Base-by-base conservation (phyloP, 129 eudicot species). In the Chrysanthemum lavandulifolium region DNA sequence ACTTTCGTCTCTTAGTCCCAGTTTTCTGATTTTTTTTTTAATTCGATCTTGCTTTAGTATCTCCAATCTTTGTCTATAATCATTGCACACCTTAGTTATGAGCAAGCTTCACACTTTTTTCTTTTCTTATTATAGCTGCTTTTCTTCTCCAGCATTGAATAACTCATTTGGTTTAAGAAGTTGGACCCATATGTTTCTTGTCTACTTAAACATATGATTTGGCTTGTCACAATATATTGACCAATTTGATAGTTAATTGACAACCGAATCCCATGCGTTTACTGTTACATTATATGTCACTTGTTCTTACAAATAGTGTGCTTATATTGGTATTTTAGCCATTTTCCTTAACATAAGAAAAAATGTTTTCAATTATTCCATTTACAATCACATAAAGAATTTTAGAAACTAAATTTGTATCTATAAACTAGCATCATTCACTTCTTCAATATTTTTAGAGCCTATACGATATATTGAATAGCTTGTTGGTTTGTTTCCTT, bases 181-280 rank as follows among this genome's bases (percentile, higher is more conserved):
- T 25, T 68, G 73, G 73, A 68, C 73, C 73, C 73, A 68, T 51
- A 68, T 52, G 73, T 68, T 51, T 52, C 73, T 11, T 68, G 73
- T 68, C 58, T 11, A 25, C 29, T 68, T 45, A 68, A 68, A 25
- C 53, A 6, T 68, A 68, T 68, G 61, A 50, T 68, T 51, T 68
- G 49, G 73, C 73, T 25, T 51, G 61, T 53, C 73, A 36, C 40
- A 64, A 31, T 40, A 64, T 31, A 12, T 64, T 64, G 51, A 68
- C 61, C 61, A 68, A 18, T 1, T 68, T 68, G 61, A 68, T 68
- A 23, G 73, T 15, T 66, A 5, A 45, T 65, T 65, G 15, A 64
- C 68, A 52, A 52, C 6, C 16, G 57, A 19, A 45, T 67, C 71
- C 48, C 56, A 33, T 67, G 71, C 13, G 71, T 47, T 48, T 3